Evolutionary conservation across 129 eudicot genomes (phyloP), one percentile per base, ranked within the genome.

Genomic region (Heracleum sosnowskyi): DNA sequence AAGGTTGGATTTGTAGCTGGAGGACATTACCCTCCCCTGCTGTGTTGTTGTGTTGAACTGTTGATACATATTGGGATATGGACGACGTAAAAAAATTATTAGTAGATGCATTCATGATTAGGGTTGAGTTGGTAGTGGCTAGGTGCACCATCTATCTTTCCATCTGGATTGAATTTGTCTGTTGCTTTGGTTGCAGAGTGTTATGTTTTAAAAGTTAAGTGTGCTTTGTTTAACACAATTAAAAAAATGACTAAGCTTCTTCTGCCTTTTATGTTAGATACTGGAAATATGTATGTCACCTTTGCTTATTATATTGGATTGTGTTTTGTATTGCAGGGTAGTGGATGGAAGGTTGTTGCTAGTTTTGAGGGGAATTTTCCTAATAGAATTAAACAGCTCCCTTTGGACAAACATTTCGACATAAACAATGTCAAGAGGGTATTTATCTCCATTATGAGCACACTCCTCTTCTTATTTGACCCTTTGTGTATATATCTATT

Each of bases 311-410:
- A 34, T 71, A 18, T n/a, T 37, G 24, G 39, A 11, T 53, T 69
- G 24, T 31, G 37, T 66, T 66, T 53, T 66, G 37, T 84, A 42
- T 37, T 89, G 55, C 90, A 96, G 99, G 99, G 99, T 26, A 85
- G 85, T 81, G 99, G 99, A 16, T 96, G 96, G 95, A 96, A 96
- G 84, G 91, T 96, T 78, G 99, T 96, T 85, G 96, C 97, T 29
- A 88, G 97, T 90, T 92, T 96, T 81, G 99, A 96, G 84, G 99
- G 99, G 17, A 96, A 86, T 73, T 96, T 96, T 76, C 99, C 99
- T 22, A 86, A 88, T 73, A 90, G 97, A 84, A 92, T 96, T 81
- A 96, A 96, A 86, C 96, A 92, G 87, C 97, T 96, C 62, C 99
- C 99, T 2, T 86, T 96, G 81, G 99, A 96, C 82, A 87, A 88